phyloP scores from a whole-genome alignment of 2,329 filamentous ascomycete species.

The Phyllosticta ampelicida region DNA sequence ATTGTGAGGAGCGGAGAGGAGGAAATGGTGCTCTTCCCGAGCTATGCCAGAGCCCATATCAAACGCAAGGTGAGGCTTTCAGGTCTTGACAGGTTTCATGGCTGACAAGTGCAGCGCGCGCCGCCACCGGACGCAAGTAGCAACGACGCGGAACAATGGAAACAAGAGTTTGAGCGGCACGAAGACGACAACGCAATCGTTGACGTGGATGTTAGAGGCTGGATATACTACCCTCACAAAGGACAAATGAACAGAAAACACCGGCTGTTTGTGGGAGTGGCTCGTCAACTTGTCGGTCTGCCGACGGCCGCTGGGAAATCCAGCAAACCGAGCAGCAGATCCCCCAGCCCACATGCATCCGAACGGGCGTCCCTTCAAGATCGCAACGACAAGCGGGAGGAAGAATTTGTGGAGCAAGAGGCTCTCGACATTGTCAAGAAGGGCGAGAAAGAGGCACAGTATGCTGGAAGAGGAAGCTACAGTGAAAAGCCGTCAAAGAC shows the following conservation, averaged over 20 bases:
- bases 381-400: conserved; percentile 44
- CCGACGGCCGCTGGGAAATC: conserved; percentile 48
- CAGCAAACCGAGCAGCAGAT: conserved; percentile 31
- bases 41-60: conserved; percentile 69
- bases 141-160: conserved; percentile 61
- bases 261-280: conserved; percentile 73
- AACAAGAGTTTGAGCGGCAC: conserved; percentile 63
- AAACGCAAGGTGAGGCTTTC: conserved; percentile 33
- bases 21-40: conserved; percentile 91
- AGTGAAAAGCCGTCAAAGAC: conserved; percentile 51
- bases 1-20: conserved; percentile 71
- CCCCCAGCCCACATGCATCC: conserved; percentile 30
- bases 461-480: conserved; percentile 61
- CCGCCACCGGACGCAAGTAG: background rate
- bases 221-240: conserved; percentile 80
- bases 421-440: conserved; percentile 64
- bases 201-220: conserved; percentile 89
- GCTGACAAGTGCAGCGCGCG: background rate
- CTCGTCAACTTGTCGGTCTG: conserved; percentile 78
- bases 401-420: conserved; percentile 61
- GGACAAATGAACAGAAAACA: conserved; percentile 83
- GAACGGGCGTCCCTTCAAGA: conserved; percentile 31
- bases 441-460: conserved; percentile 60
- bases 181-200: conserved; percentile 79
- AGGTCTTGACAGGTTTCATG: background rate